These are phyloP conservation scores for Chrysoporthe puriensis DNA, from an alignment of 2,329 filamentous ascomycete genomes.

Conservation along the genomic window DNA sequence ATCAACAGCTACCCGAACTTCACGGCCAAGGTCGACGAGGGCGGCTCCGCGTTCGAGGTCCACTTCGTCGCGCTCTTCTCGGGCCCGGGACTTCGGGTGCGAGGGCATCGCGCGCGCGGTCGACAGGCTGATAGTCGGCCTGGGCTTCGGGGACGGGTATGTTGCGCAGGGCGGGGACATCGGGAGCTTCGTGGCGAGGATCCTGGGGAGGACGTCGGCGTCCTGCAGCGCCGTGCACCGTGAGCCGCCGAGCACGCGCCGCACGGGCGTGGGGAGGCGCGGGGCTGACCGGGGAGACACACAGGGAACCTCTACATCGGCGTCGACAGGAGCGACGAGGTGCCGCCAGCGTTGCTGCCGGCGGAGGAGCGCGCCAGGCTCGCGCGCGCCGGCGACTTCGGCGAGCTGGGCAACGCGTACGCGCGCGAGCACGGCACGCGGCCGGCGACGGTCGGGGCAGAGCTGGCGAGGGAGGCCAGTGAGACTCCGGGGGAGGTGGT, in stretches of 20 bases:
- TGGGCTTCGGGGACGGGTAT: slow-evolving; percentile 57
- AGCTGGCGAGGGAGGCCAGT: no score
- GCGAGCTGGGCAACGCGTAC: slow-evolving; percentile 50
- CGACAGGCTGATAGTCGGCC: slow-evolving; percentile 54
- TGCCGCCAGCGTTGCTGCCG: not conserved
- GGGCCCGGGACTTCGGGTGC: slow-evolving; percentile 44
- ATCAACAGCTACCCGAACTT: slow-evolving; percentile 56
- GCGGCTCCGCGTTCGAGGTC: slow-evolving; percentile 42
- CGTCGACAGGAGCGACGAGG: not conserved
- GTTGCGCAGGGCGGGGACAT: slow-evolving; percentile 62
- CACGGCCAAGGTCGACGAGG: slow-evolving; percentile 43
- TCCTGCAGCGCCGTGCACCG: slow-evolving; percentile 49
- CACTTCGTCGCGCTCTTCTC: slow-evolving; percentile 62
- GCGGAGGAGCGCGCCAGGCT: slow-evolving; percentile 31
- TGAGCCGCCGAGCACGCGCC: slow-evolving; percentile 14
- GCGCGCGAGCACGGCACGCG: slow-evolving; percentile 55
- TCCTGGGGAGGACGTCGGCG: slow-evolving; percentile 45
- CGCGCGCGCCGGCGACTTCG: slow-evolving; percentile 45
- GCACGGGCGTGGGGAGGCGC: not conserved
- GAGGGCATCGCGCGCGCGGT: slow-evolving; percentile 48
- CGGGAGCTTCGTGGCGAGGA: slow-evolving; percentile 47
- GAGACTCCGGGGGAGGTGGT: no score
- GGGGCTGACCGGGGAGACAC: not conserved
- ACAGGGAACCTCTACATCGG: slow-evolving; percentile 4
- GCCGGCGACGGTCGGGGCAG: slow-evolving; percentile 61